Evolutionary conservation across 2,329 filamentous ascomycete genomes (phyloP).

Genomic region (Pleoardoris graminearum): DNA sequence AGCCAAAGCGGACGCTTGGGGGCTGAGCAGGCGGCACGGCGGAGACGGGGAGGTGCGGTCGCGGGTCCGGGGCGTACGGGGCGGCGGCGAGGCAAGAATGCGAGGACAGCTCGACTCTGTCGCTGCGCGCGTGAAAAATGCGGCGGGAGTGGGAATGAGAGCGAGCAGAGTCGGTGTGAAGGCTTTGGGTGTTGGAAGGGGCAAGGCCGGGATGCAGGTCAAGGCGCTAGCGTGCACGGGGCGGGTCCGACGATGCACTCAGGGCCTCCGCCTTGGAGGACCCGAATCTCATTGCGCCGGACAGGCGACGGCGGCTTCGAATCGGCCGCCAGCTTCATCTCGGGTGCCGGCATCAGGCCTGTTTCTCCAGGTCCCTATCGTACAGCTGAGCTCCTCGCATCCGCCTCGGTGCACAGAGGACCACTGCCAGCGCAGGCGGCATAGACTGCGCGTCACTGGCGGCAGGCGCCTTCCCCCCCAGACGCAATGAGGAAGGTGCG

Average conservation of each 20-base stretch:
- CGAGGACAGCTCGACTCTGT: background rate
- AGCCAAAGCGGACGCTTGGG: constrained; percentile 28
- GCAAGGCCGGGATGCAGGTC: constrained; percentile 5
- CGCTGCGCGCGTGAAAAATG: constrained; percentile 3
- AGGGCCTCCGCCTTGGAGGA: constrained; percentile 1
- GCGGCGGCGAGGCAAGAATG: constrained; percentile 11
- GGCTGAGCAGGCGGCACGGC: constrained; percentile 11
- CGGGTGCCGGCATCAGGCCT: too few species aligned
- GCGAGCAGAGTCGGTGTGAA: background rate
- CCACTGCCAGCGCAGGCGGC: background rate
- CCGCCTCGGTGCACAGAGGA: too few species aligned
- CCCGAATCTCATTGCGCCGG: background rate
- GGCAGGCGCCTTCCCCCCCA: background rate
- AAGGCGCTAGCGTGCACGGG: constrained; percentile 5
- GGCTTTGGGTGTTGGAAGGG: background rate
- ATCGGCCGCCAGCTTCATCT: background rate
- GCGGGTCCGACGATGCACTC: background rate
- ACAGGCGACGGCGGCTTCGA: background rate
- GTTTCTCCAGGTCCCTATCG: background rate
- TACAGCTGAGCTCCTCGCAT: too few species aligned
- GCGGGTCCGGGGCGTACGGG: background rate
- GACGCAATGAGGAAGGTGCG: constrained; percentile 6
- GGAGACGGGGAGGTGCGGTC: constrained; percentile 4
- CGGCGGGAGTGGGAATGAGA: constrained; percentile 9
- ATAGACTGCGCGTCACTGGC: constrained; percentile 5